phyloP scores from a whole-genome alignment of 2,329 filamentous ascomycete species.

The Aspergillus fumigatus region DNA sequence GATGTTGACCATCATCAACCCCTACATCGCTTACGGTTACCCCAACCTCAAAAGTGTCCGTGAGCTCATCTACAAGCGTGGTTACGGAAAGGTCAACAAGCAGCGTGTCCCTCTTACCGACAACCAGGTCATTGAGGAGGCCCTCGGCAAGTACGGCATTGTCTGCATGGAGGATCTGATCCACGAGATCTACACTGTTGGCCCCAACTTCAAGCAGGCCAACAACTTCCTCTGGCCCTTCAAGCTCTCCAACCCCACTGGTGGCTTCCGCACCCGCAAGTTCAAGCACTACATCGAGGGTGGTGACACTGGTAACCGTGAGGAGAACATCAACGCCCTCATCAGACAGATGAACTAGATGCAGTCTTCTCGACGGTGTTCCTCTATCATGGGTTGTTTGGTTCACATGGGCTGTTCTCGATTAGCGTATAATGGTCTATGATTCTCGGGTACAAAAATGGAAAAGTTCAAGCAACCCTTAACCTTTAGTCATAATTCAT shows the following conservation, averaged over 20 bases:
- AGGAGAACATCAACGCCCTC: constrained; percentile 95
- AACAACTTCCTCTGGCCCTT: constrained; percentile 99
- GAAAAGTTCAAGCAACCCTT: constrained; percentile 34
- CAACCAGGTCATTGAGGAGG: constrained; percentile 96
- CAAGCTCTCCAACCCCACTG: constrained; percentile 98
- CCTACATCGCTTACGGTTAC: constrained; percentile 98
- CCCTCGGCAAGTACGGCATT: constrained; percentile 96
- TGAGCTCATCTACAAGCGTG: constrained; percentile 99
- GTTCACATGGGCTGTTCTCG: constrained; percentile 28
- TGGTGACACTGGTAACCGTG: constrained; percentile 97
- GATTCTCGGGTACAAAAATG: constrained; percentile 24
- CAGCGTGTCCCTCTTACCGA: constrained; percentile 94
- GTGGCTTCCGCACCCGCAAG: constrained; percentile 93
- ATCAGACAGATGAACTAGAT: constrained; percentile 97
- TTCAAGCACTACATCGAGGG: constrained; percentile 99
- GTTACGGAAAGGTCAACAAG: constrained; percentile 98
- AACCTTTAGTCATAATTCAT: neutral
- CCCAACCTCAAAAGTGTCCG: constrained; percentile 99
- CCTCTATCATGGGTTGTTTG: constrained; percentile 31
- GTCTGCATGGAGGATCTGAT: constrained; percentile 99
- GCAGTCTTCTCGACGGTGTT: constrained; percentile 7
- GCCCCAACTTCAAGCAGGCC: constrained; percentile 99
- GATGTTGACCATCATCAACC: constrained; percentile 98
- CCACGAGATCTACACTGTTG: constrained; percentile 98
- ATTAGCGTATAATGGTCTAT: constrained; percentile 31